A percentile compares a stretch with the other conserved stretches of the same genome.
phyloP scores from a whole-genome alignment of 225 moss, liverwort and hornwort species.

The Bryoerythrophyllum caledonicum region DNA sequence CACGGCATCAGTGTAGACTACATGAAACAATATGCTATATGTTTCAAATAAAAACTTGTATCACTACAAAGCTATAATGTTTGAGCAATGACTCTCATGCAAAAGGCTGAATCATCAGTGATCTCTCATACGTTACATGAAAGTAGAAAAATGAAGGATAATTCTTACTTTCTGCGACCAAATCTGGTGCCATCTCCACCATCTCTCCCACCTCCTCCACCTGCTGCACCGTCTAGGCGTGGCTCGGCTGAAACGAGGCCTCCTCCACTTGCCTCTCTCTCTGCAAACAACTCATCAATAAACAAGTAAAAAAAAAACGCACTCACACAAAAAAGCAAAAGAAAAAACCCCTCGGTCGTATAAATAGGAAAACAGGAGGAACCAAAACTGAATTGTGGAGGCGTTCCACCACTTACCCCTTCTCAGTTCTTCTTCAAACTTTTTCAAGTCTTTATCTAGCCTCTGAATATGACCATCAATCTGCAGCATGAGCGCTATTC shows the following conservation, averaged over 20 bases:
- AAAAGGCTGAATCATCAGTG: not conserved
- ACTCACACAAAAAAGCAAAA: constrained; percentile 6
- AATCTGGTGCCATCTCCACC: constrained; percentile 48
- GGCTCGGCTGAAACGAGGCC: constrained; percentile 45
- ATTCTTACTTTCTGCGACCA: constrained; percentile 53
- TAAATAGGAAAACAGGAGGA: not conserved
- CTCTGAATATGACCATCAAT: constrained; percentile 82
- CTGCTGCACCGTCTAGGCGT: constrained; percentile 40
- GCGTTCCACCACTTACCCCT: constrained; percentile 37
- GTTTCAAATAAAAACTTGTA: not conserved
- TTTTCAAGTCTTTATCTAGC: constrained; percentile 71
- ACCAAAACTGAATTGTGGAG: not conserved
- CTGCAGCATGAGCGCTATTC: constrained; percentile 29
- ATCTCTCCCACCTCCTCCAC: constrained; percentile 48
- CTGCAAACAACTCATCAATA: constrained; percentile 34
- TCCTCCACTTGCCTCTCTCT: constrained; percentile 64
- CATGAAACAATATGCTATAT: not conserved
- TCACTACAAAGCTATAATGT: not conserved
- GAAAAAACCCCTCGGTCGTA: not conserved
- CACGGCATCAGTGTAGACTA: constrained; percentile 8
- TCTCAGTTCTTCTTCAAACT: constrained; percentile 74
- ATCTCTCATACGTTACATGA: not conserved
- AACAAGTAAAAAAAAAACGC: not conserved
- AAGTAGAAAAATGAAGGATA: not conserved
- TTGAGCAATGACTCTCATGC: not conserved